These are phyloP conservation scores for Trichosanthes truncata DNA, from an alignment of 306 rosid species.

Conservation along the genomic window DNA sequence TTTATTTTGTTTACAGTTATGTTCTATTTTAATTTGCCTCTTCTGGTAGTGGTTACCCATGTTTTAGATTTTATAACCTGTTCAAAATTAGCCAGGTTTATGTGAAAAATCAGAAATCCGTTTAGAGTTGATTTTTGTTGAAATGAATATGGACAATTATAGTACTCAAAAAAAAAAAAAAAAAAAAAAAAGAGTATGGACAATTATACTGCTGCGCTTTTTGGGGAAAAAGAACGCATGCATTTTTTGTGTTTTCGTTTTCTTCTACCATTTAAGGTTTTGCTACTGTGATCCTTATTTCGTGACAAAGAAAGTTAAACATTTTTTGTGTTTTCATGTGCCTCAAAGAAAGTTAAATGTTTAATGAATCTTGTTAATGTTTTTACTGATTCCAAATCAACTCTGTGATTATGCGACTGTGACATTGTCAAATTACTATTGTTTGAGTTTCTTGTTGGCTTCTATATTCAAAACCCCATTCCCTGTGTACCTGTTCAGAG, in stretches of 20 bases:
- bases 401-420: background rate
- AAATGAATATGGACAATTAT: background rate
- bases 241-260: background rate
- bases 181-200: background rate
- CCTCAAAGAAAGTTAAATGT: background rate
- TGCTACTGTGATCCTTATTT: background rate
- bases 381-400: background rate
- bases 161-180: too few species aligned
- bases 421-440: background rate
- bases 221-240: background rate
- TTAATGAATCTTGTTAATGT: background rate
- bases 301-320: too few species aligned
- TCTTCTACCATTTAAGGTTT: background rate
- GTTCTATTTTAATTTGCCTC: too few species aligned
- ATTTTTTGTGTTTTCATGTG: background rate
- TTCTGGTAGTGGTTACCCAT: too few species aligned
- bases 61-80: too few species aligned
- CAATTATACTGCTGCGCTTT: background rate
- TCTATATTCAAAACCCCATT: background rate
- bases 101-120: background rate
- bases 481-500: conserved; percentile 39
- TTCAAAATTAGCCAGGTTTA: background rate
- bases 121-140: background rate
- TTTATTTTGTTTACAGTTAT: background rate
- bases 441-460: background rate